phyloP scores from a whole-genome alignment of 768 basidiomycete species.

The Panaeolus papilionaceus region DNA sequence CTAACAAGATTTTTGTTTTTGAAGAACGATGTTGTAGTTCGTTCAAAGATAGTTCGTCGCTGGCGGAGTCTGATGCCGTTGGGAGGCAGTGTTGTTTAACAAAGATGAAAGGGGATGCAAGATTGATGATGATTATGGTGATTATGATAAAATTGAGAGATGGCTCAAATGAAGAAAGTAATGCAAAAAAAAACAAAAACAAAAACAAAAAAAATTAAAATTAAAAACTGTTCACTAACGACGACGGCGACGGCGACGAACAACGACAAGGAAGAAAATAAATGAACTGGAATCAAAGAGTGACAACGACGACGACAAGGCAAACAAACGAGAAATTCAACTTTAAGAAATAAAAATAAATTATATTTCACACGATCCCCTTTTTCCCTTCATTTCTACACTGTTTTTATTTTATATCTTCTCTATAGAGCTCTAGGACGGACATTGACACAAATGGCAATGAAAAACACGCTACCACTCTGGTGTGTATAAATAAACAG shows the following conservation, averaged over 20 bases:
- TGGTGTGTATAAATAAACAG: neutral
- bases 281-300: neutral
- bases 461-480: neutral
- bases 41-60: slow-evolving; percentile 10
- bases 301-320: slow-evolving; percentile 3
- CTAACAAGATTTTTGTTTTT: neutral
- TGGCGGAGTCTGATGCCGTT: slow-evolving; percentile 13
- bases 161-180: slow-evolving; percentile 6
- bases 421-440: neutral
- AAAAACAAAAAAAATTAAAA: neutral
- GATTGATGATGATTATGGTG: slow-evolving; percentile 12
- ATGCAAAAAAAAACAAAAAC: neutral
- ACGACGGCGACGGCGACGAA: neutral
- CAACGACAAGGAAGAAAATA: neutral
- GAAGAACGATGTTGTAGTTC: neutral
- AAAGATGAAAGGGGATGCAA: slow-evolving; percentile 14
- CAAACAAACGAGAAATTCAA: neutral
- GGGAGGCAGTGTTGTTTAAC: slow-evolving; percentile 12
- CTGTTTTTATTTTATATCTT: neutral
- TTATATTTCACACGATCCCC: slow-evolving; percentile 12
- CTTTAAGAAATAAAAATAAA: slow-evolving; percentile 5
- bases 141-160: slow-evolving; percentile 13
- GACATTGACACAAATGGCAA: neutral
- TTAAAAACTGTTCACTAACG: neutral
- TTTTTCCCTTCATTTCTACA: neutral